Conservation (phyloP, 805 yeast species). For the Diddensiella transvaalensis region DNA sequence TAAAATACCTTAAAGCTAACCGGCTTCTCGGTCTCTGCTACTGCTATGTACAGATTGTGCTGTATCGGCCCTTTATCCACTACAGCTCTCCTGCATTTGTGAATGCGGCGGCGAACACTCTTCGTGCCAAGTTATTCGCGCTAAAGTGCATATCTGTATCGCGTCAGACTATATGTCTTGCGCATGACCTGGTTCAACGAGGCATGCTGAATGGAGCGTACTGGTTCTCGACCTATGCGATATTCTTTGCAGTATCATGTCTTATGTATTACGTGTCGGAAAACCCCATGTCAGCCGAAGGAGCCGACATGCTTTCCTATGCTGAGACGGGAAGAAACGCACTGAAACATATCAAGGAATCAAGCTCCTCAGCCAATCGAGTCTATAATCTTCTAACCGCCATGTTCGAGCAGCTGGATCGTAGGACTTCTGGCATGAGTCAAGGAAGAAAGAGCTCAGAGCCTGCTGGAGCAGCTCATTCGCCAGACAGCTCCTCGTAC, state of each 20-base stretch:
- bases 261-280: conserved; percentile 74
- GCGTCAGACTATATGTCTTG: conserved; percentile 72
- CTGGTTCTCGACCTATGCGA: conserved; percentile 88
- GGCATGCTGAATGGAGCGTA: conserved; percentile 77
- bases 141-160: conserved; percentile 83
- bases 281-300: conserved; percentile 30
- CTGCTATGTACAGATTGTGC: conserved; percentile 68
- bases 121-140: conserved; percentile 61
- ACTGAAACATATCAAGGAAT: conserved; percentile 64
- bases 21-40: conserved; percentile 48
- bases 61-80: conserved; percentile 87
- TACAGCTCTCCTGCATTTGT: conserved; percentile 58
- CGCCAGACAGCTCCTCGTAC: not conserved
- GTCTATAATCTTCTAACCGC: conserved; percentile 76
- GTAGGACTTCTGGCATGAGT: conserved; percentile 16
- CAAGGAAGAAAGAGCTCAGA: not conserved
- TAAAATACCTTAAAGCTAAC: conserved; percentile 67
- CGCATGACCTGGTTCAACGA: conserved; percentile 73
- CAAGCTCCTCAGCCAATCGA: conserved; percentile 72
- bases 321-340: conserved; percentile 83
- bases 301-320: conserved; percentile 54
- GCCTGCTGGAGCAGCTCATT: too few relatives aligned
- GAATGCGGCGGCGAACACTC: conserved; percentile 13
- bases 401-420: conserved; percentile 37
- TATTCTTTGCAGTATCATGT: conserved; percentile 85